A percentile compares a stretch with the other conserved stretches of the same genome.
Conservation (phyloP, 2,329 filamentous ascomycete genomes). For the Leptographium galeiforme region DNA sequence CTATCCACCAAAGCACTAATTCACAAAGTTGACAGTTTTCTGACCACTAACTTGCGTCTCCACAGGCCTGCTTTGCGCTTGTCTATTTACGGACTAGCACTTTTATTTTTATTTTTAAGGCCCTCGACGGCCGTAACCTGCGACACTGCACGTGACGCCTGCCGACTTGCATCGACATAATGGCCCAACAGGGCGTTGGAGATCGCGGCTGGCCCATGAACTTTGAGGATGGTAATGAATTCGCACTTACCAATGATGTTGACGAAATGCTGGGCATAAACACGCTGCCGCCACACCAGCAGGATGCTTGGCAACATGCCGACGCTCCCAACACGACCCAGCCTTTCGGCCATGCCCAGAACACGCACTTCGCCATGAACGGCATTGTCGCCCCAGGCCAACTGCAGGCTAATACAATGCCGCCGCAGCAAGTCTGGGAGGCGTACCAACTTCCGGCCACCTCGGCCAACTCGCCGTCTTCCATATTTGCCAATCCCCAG, state of each 20-base stretch:
- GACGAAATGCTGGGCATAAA: slow-evolving; percentile 6
- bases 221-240: slow-evolving; percentile 7
- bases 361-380: neutral
- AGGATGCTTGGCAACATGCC: slow-evolving; percentile 5
- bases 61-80: neutral
- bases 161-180: neutral
- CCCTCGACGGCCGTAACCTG: neutral
- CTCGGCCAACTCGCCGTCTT: neutral
- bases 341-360: neutral
- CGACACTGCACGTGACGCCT: neutral
- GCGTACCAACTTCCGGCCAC: neutral
- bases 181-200: slow-evolving; percentile 11
- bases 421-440: neutral
- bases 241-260: slow-evolving; percentile 7
- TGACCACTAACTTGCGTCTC: neutral
- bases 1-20: neutral
- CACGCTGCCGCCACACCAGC: slow-evolving; percentile 5
- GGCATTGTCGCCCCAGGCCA: neutral
- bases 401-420: neutral
- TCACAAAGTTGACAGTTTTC: neutral
- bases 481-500: neutral
- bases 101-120: no score
- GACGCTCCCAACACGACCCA: neutral
- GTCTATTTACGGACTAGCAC: neutral
- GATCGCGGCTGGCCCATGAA: slow-evolving; percentile 8